These are phyloP conservation scores for Aureobasidium sp. DNA, from an alignment of 2,329 filamentous ascomycete species.

Conservation along the genomic window DNA sequence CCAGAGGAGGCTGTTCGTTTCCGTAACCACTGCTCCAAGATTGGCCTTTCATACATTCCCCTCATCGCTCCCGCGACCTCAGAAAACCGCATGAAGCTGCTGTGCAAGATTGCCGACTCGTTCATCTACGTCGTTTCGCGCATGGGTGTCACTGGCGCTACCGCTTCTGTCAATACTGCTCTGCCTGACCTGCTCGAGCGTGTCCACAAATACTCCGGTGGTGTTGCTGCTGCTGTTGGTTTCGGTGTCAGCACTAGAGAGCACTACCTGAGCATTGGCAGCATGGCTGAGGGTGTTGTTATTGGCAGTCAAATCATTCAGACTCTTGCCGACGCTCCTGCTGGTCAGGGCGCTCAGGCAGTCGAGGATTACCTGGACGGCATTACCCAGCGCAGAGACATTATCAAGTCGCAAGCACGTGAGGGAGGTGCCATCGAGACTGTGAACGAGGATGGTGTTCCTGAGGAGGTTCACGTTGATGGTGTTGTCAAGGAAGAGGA, in stretches of 20 bases:
- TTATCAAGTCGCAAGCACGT: conserved; percentile 43
- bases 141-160: conserved; percentile 92
- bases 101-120: conserved; percentile 94
- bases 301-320: conserved; percentile 95
- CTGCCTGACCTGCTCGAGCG: conserved; percentile 74
- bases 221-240: conserved; percentile 83
- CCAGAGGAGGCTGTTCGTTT: conserved; percentile 94
- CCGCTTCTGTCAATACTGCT: conserved; percentile 70
- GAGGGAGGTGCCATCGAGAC: conserved; percentile 67
- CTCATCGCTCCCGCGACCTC: conserved; percentile 92
- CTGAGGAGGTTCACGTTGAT: conserved; percentile 59
- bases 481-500: conserved; percentile 57
- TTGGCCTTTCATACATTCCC: conserved; percentile 88
- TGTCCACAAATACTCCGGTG: conserved; percentile 87
- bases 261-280: conserved; percentile 79
- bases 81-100: conserved; percentile 84
- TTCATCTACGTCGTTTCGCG: conserved; percentile 98
- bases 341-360: conserved; percentile 59
- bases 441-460: conserved; percentile 53
- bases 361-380: conserved; percentile 83
- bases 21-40: conserved; percentile 71
- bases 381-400: conserved; percentile 46
- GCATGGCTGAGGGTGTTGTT: conserved; percentile 86
- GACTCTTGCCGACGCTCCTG: conserved; percentile 61
- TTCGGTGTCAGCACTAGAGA: conserved; percentile 95